Evolutionary conservation across 768 basidiomycete genomes (phyloP), one percentile per base, ranked within the genome.

Genomic region (Calocybe cyanea): DNA sequence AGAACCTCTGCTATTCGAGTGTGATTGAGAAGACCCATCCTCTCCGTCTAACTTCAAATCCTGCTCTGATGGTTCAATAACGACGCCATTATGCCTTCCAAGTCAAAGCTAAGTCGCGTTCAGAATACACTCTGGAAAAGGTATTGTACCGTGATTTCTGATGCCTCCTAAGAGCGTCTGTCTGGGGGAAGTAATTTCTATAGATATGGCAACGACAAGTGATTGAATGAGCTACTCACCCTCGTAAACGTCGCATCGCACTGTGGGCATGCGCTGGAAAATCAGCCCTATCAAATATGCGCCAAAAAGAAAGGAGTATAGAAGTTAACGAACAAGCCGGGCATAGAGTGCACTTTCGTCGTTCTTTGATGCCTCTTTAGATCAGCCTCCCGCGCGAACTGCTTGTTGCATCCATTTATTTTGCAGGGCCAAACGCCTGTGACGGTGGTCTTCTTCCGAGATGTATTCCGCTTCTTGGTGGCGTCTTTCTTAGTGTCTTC

Each of bases 321-420:
- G 53, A 41, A 39, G 45, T 47, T 24, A 25, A 75, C 73, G 57
- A 57, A 87, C 86, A 83, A 87, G 56, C 78, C 80, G 28, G 87
- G 84, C 62, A 83, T 69, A 2, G 83, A 83, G 66, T 89, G 87
- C 38, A 76, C 63, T 62, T 86, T 89, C 18, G 87, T 87, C 24
- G 87, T 89, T 60, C 85, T 72, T 59, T 88, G 87, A 61, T 89
- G 87, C 56, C 87, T 62, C 70, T 87, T 88, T 52, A 89, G 66
- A 70, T 89, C 87, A 13, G 87, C 87, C 63, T 89, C 87, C 43
- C 87, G 76, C 37, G 84, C 86, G 58, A 89, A 89, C 60, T 85
- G 79, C 64, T 88, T 89, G 66, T 78, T 81, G 67, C 87, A 89
- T 23, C 85, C 87, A 58, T 82, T 77, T 59, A 89, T 87, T 62